phyloP scores from a whole-genome alignment of 2,329 filamentous ascomycete genomes.

The Aspergillus texensis region DNA sequence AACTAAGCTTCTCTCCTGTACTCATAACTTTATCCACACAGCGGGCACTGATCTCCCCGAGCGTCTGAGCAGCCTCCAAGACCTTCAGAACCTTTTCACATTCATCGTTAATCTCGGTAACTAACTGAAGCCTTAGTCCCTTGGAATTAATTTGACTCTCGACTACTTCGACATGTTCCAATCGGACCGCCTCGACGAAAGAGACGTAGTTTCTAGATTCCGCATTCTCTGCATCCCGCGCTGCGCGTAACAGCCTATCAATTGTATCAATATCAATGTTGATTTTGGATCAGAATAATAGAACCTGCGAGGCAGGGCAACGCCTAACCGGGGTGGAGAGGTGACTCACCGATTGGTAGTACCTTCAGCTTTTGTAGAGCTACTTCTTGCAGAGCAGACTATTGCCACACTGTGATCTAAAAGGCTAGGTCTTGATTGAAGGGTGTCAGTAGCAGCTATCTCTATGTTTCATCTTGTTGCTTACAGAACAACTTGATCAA shows the following conservation, averaged over 20 bases:
- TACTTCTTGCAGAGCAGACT: conserved; percentile 93
- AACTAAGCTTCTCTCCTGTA: conserved; percentile 94
- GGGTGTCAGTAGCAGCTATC: neutral
- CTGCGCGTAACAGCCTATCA: conserved; percentile 49
- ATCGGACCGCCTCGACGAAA: conserved; percentile 78
- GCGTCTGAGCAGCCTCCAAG: conserved; percentile 62
- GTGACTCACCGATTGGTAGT: conserved; percentile 86
- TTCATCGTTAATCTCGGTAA: conserved; percentile 71
- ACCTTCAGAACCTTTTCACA: conserved; percentile 81
- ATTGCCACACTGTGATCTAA: conserved; percentile 77
- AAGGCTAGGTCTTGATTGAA: conserved; percentile 57
- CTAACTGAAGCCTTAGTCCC: conserved; percentile 61
- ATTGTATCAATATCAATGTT: conserved; percentile 10
- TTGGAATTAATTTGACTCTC: conserved; percentile 62
- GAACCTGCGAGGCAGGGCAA: neutral
- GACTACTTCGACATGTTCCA: conserved; percentile 78
- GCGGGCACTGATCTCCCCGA: conserved; percentile 72
- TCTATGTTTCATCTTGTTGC: conserved; percentile 12
- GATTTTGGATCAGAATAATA: neutral
- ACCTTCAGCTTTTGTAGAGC: conserved; percentile 89
- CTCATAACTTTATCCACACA: conserved; percentile 88
- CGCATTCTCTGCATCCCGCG: conserved; percentile 52
- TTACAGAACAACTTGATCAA: conserved; percentile 70
- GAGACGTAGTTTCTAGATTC: conserved; percentile 64
- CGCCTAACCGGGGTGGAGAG: neutral